Base-by-base conservation (phyloP, 495 filamentous ascomycete genomes). In the Staphylotrichum longicolle region DNA sequence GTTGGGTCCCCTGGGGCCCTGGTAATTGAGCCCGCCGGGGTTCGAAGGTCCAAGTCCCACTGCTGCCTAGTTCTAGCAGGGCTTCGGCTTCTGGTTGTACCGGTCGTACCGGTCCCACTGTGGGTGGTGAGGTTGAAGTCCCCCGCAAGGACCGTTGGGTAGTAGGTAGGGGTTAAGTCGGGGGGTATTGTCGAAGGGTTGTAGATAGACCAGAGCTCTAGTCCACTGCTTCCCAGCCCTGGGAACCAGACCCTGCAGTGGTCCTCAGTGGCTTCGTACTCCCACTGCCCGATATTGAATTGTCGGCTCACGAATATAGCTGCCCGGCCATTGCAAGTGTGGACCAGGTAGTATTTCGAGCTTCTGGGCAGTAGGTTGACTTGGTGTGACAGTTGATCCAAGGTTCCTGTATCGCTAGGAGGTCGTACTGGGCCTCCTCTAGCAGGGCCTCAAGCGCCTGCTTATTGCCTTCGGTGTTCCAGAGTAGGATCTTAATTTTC, bases 351-450 rank as follows among this genome's bases (percentile, higher is more conserved):
- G n/a, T n/a, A n/a, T n/a, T n/a, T n/a, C n/a, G n/a, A 15, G 42
- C 55, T 39, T n/a, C 44, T 7, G 55, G 44, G 55, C 32, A 58
- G 14, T 58, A 58, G 3, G 32, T 58, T 11, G 44, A 58, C 55
- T 57, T 48, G 3, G 44, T 58, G 32, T 58, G 1, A 5, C 44
- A n/a, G 42, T 58, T 58, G 55, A 58, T 58, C 55, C 44, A 58
- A 5, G 55, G 55, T 34, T 58, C 55, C 30, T 58, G 32, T 33
- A 58, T 5, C 10, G 44, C 44, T 8, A 58, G 15, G 49, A 33
- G 12, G 49, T n/a, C n/a, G n/a, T n/a, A n/a, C n/a, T n/a, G n/a
- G n/a, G n/a, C n/a, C n/a, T n/a, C n/a, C n/a, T n/a, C n/a, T n/a
- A n/a, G n/a, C n/a, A n/a, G n/a, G n/a, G n/a, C n/a, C n/a, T n/a